These are phyloP conservation scores for Solanum lignicaule DNA, from an alignment of 257 asterid species.

Conservation along the genomic window DNA sequence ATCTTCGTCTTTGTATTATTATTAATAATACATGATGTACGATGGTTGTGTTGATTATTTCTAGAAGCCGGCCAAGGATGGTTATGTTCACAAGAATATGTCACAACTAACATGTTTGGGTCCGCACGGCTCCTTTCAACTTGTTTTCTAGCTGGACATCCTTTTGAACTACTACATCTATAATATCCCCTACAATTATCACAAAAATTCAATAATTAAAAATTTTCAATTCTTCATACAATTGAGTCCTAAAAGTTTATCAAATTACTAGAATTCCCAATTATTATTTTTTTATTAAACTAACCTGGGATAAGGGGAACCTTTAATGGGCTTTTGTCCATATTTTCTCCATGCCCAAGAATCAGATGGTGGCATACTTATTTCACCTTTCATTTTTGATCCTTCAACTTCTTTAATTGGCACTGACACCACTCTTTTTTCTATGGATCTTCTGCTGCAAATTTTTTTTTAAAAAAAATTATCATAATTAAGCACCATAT, in stretches of 20 bases:
- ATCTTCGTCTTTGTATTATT: neutral
- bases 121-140: constrained; percentile 74
- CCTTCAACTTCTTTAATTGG: constrained; percentile 73
- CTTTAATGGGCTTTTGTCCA: constrained; percentile 94
- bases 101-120: constrained; percentile 59
- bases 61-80: constrained; percentile 63
- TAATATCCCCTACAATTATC: constrained; percentile 63
- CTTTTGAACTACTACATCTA: constrained; percentile 92
- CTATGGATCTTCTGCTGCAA: constrained; percentile 53
- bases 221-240: neutral
- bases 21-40: neutral
- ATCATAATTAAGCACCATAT: neutral
- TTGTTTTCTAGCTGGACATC: constrained; percentile 95
- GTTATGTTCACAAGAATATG: constrained; percentile 84
- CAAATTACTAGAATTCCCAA: neutral
- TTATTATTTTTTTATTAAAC: neutral
- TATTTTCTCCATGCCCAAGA: constrained; percentile 98
- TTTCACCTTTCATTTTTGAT: constrained; percentile 58
- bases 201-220: neutral
- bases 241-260: neutral
- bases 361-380: constrained; percentile 87
- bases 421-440: constrained; percentile 69
- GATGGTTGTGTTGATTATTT: constrained; percentile 21
- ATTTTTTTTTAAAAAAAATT: neutral
- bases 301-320: constrained; percentile 94